Evolutionary conservation across 495 filamentous ascomycete species (phyloP), one percentile per base, ranked within the genome.

Genomic region (Podospora anserina): DNA sequence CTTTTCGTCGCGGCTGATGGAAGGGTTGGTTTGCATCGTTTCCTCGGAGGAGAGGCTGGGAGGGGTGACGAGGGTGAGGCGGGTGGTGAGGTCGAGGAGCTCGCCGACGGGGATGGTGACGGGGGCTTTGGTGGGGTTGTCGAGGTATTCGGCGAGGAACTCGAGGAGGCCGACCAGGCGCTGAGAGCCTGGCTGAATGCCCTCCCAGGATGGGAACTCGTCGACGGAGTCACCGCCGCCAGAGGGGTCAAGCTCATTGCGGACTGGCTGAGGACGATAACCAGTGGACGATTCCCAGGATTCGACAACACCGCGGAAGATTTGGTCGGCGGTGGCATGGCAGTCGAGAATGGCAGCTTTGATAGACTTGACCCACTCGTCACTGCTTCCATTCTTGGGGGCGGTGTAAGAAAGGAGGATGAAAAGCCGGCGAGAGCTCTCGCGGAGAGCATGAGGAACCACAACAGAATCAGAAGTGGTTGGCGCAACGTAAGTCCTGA

Each of bases 281-380:
- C 80, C 80, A 5, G 78, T 82, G 18, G 82, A 78, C 15, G 91
- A 87, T 72, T 90, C 85, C 91, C 92, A 93, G 67, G 91, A 90
- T 72, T 96, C 92, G 9, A 89, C 75, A 1, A 95, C 81, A 32
- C 88, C 86, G 49, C 93, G 87, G 76, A 95, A 93, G 6, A 96
- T 82, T 68, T 87, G 83, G 72, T 94, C 88, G 54, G 88, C 82
- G 16, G 91, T 90, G n/a, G 73, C 73, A 70, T 96, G 92, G 27
- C 85, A 82, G 27, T 84, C 82, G 13, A 82, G 76, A 19, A 95
- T 78, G 0, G 88, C 82, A 4, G 79, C 79, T 26, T 83, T 83
- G 58, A 92, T 80, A 61, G 85, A 82, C 55, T 85, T 88, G 9
- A 79, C 80, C 93, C 93, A 97, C 78, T 93, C 91, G 23, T 90